Evolutionary conservation across 352 stramenopile species (phyloP).

Genomic region (Pilasporangium apinafurcum): DNA sequence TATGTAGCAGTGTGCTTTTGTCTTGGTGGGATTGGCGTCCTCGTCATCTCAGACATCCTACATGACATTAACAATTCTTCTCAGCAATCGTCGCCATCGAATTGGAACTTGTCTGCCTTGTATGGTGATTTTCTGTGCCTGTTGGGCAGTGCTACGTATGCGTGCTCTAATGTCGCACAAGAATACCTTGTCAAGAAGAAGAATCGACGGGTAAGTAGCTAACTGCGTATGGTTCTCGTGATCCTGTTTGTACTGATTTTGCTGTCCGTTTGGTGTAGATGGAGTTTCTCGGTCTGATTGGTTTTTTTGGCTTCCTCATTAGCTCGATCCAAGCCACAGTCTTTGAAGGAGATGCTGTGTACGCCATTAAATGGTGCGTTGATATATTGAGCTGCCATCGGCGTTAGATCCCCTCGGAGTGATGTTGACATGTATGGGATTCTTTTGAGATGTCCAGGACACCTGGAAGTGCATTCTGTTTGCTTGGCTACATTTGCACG

Average conservation of each 20-base stretch:
- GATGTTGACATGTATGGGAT: no score
- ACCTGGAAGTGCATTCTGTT: constrained; percentile 41
- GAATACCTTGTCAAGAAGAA: constrained; percentile 85
- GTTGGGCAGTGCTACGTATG: constrained; percentile 88
- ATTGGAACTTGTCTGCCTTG: constrained; percentile 36
- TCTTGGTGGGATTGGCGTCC: constrained; percentile 72
- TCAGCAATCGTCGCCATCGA: constrained; percentile 1
- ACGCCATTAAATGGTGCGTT: constrained; percentile 31
- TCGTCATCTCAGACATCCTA: constrained; percentile 84
- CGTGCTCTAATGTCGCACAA: constrained; percentile 89
- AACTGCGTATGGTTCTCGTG: neutral
- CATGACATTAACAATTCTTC: constrained; percentile 18
- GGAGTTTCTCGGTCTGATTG: constrained; percentile 95
- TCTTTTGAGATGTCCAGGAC: no score
- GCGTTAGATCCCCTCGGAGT: no score
- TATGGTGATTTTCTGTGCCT: constrained; percentile 91
- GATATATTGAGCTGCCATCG: no score
- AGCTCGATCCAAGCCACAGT: constrained; percentile 73
- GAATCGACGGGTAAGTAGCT: constrained; percentile 36
- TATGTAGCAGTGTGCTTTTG: constrained; percentile 77
- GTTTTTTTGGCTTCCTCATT: constrained; percentile 89
- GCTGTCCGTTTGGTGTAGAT: constrained; percentile 21
- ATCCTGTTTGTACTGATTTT: neutral
- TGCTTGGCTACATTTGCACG: constrained; percentile 74
- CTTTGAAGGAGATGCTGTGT: constrained; percentile 69